Percentiles rank a stretch among this genome's conserved stretches.
phyloP scores from a whole-genome alignment of 1,284 basidiomycete species.

The Irpex lacteus region DNA sequence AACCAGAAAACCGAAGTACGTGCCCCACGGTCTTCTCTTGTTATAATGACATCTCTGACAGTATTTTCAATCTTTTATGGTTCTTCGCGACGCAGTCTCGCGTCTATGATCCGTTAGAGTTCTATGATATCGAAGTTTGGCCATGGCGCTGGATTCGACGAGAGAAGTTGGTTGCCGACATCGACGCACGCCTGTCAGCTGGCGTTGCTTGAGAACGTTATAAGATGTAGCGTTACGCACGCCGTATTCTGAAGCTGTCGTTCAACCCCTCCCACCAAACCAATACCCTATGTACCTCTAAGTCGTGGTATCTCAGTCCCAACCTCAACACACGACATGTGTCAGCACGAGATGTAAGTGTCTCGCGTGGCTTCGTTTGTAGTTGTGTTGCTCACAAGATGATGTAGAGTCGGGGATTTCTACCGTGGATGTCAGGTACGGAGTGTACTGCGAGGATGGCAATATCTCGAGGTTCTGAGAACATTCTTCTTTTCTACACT shows the following conservation, averaged over 20 bases:
- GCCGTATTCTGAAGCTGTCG: neutral
- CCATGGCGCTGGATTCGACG: too few species aligned
- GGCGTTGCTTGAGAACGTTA: neutral
- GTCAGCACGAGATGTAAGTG: slow-evolving; percentile 56
- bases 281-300: neutral
- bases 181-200: neutral
- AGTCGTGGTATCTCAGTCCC: neutral
- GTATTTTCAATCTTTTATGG: too few species aligned
- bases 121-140: too few species aligned
- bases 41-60: too few species aligned
- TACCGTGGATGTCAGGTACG: slow-evolving; percentile 60
- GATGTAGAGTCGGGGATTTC: slow-evolving; percentile 52
- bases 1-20: too few species aligned
- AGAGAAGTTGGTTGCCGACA: neutral
- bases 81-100: too few species aligned
- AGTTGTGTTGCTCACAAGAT: slow-evolving; percentile 10
- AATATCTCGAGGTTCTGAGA: neutral
- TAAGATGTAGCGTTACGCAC: neutral
- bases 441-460: neutral
- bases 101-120: too few species aligned
- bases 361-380: neutral
- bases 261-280: neutral
- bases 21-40: too few species aligned
- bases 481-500: slow-evolving; percentile 3
- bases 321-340: slow-evolving; percentile 34